Conservation (phyloP, 441 rosid genomes). For the Pelargonium myrrhifolium region DNA sequence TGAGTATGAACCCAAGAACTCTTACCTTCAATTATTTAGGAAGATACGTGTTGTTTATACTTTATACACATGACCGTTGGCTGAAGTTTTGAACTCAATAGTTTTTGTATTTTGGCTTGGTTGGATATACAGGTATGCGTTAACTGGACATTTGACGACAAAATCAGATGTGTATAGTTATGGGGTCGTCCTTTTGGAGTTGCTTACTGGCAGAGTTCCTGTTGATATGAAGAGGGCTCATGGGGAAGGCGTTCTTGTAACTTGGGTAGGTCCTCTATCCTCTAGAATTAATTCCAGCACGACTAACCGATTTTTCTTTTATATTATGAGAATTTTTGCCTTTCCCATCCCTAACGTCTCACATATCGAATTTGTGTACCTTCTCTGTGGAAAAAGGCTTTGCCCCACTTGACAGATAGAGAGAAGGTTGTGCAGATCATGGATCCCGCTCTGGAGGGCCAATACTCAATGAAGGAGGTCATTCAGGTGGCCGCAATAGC, state of each 20-base stretch:
- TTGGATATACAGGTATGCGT: constrained; percentile 42
- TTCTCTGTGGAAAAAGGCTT: constrained; percentile 37
- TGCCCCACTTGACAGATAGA: constrained; percentile 66
- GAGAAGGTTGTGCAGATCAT: constrained; percentile 73
- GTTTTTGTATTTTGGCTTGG: neutral
- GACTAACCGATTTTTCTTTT: too few relatives aligned
- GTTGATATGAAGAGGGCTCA: constrained; percentile 7
- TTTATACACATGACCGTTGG: too few relatives aligned
- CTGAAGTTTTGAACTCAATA: neutral
- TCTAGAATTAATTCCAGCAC: too few relatives aligned
- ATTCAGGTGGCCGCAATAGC: constrained; percentile 97
- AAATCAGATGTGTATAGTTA: constrained; percentile 75
- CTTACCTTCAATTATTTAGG: neutral
- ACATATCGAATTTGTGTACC: neutral
- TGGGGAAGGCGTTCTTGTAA: constrained; percentile 1
- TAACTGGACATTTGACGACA: constrained; percentile 68
- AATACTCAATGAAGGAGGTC: constrained; percentile 75
- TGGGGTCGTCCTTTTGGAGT: constrained; percentile 69
- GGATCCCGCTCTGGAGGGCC: constrained; percentile 84
- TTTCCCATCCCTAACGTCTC: neutral
- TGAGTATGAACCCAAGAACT: constrained; percentile 37
- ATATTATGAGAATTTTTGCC: too few relatives aligned
- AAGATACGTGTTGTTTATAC: neutral
- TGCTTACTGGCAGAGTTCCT: constrained; percentile 54
- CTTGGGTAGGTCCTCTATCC: constrained; percentile 22